A percentile compares a stretch with the other conserved stretches of the same genome.
Evolutionary conservation across 148 eudicot genomes (phyloP).

Genomic region (Dianthus caryophyllus): DNA sequence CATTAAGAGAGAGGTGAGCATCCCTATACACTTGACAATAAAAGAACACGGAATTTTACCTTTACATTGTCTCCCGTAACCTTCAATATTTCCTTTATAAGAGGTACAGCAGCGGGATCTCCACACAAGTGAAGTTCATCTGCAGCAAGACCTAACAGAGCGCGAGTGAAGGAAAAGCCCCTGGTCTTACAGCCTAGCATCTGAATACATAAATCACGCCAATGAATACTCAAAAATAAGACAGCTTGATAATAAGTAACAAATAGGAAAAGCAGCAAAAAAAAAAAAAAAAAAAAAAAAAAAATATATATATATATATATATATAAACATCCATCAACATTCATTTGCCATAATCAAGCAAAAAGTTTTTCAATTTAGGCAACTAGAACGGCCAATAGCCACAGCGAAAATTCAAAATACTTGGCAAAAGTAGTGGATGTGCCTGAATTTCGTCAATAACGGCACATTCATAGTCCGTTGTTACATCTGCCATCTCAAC

Average conservation of each 20-base stretch:
- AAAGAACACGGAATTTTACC: slow-evolving; percentile 39
- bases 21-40: too few species aligned
- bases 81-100: slow-evolving; percentile 71
- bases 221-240: not conserved
- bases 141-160: slow-evolving; percentile 79
- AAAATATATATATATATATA: too few species aligned
- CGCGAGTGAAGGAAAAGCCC: slow-evolving; percentile 97
- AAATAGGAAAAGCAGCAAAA: not conserved
- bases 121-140: slow-evolving; percentile 94
- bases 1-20: too few species aligned
- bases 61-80: slow-evolving; percentile 69
- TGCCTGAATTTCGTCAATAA: slow-evolving; percentile 97
- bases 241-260: not conserved
- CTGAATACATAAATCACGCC: slow-evolving; percentile 30
- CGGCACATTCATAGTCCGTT: slow-evolving; percentile 69
- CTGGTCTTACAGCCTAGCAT: slow-evolving; percentile 80
- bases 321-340: not conserved
- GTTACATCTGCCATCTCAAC: slow-evolving; percentile 96
- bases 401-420: not conserved
- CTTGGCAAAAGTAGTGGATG: slow-evolving; percentile 18
- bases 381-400: not conserved
- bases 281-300: too few species aligned
- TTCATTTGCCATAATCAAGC: not conserved
- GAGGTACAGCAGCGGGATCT: slow-evolving; percentile 89
- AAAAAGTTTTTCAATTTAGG: not conserved